Evolutionary conservation across 1,284 basidiomycete species (phyloP).

Genomic region (Malassezia yamatoensis): DNA sequence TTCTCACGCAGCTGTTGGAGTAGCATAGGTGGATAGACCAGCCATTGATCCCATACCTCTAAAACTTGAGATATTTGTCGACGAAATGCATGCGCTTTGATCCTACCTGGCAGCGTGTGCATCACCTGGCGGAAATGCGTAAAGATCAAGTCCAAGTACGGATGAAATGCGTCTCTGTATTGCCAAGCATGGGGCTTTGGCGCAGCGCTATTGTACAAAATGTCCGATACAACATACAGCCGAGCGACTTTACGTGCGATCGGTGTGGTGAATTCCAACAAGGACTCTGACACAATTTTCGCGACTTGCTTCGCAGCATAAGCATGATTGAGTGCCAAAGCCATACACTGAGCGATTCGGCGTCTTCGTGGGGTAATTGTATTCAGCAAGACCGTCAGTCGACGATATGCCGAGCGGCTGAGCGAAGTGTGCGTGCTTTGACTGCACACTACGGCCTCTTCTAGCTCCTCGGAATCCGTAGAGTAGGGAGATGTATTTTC

Average conservation of each 20-base stretch:
- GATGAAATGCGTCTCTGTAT: slow-evolving; percentile 25
- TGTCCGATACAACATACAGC: slow-evolving; percentile 88
- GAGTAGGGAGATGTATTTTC: slow-evolving; percentile 59
- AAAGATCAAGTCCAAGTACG: slow-evolving; percentile 26
- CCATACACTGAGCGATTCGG: slow-evolving; percentile 86
- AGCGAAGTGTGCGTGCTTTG: slow-evolving; percentile 52
- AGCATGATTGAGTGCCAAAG: slow-evolving; percentile 86
- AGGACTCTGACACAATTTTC: slow-evolving; percentile 22
- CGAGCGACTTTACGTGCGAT: slow-evolving; percentile 91
- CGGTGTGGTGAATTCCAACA: slow-evolving; percentile 66
- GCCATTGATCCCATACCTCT: slow-evolving; percentile 87
- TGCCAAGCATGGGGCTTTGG: slow-evolving; percentile 61
- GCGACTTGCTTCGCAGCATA: slow-evolving; percentile 52
- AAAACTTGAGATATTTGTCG: slow-evolving; percentile 73
- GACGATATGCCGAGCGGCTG: slow-evolving; percentile 63
- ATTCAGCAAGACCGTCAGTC: slow-evolving; percentile 82
- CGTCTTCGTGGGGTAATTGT: slow-evolving; percentile 72
- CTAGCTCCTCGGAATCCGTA: slow-evolving; percentile 86
- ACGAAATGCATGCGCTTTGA: slow-evolving; percentile 51
- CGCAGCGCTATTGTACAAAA: slow-evolving; percentile 88
- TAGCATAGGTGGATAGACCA: slow-evolving; percentile 63
- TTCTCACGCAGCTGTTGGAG: slow-evolving; percentile 51
- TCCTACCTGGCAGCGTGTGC: slow-evolving; percentile 23
- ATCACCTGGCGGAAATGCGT: slow-evolving; percentile 29
- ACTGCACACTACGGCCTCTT: slow-evolving; percentile 63